Evolutionary conservation across 306 rosid species (phyloP), one percentile per base, ranked within the genome.

Genomic region (Ceratonia siliqua): DNA sequence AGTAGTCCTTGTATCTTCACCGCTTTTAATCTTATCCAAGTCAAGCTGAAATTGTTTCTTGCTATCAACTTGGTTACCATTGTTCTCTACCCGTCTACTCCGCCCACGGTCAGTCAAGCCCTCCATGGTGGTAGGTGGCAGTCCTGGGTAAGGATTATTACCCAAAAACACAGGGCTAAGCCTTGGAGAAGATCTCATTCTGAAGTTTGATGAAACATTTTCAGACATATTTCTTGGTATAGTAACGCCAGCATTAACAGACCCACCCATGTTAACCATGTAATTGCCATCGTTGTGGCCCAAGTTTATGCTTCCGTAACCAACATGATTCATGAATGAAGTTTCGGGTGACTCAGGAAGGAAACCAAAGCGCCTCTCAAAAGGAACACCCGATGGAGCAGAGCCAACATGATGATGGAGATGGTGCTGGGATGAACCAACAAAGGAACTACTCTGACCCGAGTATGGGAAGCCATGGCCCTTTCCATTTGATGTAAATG

Each of bases 41-140:
- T 92, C 99, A 36, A 95, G 97, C 84, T 90, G 95, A 81, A 90
- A 95, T 84, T 90, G 98, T 81, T 89, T 92, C 89, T 89, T 95
- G 87, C 75, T 86, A 70, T 95, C 99, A 61, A 90, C 76, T 77
- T 84, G 97, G 82, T 70, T 85, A 67, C 85, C 93, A 75, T 68
- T 85, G 86, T 83, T 91, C 70, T 95, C 99, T 6, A 89, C 81
- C 79, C 92, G 89, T 72, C 92, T 85, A 79, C 76, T 83, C 62
- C 87, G 84, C 69, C 87, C 85, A 66, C 84, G 96, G 43, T 95
- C 99, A 79, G 82, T 83, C 75, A 95, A 89, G 55, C 91, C 84
- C 52, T 95, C 99, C 75, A 80, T 77, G 53, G 85, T 68, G 35
- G 82, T 75, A 67, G 85, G 75, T 14, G 80, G 84, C 22, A 89